Base-by-base conservation (phyloP, 2,329 filamentous ascomycete genomes). In the Sclerotiophoma versabilis region DNA sequence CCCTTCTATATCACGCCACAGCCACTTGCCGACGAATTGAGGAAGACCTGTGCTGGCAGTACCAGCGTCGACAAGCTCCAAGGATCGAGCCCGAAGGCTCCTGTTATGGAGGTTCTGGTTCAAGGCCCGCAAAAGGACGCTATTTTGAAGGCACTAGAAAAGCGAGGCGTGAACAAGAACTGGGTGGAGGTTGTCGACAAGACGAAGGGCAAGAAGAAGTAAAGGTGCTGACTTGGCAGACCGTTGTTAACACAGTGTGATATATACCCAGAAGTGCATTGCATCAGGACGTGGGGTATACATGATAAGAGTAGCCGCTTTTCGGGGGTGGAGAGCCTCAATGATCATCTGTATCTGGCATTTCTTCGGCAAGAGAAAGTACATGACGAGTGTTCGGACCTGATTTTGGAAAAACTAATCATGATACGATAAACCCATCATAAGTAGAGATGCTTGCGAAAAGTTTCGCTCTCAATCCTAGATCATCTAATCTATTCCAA, bases 101-200 rank as follows among this genome's bases (percentile, higher is more conserved):
- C 85, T 0, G 76, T 87, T 2, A 83, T 88, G 82, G 87, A 89
- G 69, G 82, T 90, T 17, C 79, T 88, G 75, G 81, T 89, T 3
- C 87, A 90, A 65, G 87, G 87, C 1, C 85, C 87, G 55, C 87
- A 89, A 75, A 82, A 81, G 51, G 82, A 84, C 57, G 83, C 82
- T 14, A 78, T 89, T 15, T 76, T 86, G 39, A 84, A 82, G 62
- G 84, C 85, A 23, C 70, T 90, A 62, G 80, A 80, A 55, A 81
- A 79, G 67, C 79, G 85, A 54, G 87, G 87, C 0, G 76, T 90
- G 4, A 79, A 80, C 51, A 76, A 74, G 53, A 80, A 81, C 57
- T 88, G 85, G 84, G 77, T 89, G 23, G 83, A 87, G 37, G 76
- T 87, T n/a, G 72, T 86, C 51, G 87, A 89, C 69, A 89, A 88